Percentiles rank a stretch among this genome's conserved stretches.
Evolutionary conservation across 2,329 filamentous ascomycete genomes (phyloP).

Genomic region (Metarhizium robertsii): DNA sequence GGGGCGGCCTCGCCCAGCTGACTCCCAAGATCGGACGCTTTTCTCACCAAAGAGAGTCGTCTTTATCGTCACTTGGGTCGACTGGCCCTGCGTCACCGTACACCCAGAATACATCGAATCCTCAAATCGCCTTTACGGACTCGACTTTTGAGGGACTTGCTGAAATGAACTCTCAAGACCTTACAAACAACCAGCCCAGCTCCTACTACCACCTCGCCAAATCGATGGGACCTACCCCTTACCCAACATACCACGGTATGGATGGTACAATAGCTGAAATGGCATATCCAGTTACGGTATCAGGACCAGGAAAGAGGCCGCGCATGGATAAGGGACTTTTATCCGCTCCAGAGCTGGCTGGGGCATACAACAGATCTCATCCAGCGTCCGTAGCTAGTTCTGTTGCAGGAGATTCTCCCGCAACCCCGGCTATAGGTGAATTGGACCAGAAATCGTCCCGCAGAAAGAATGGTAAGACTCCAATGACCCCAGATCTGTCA

Average conservation of each 20-base stretch:
- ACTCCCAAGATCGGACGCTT: slow-evolving; percentile 29
- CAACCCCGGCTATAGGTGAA: slow-evolving; percentile 43
- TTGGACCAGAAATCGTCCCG: slow-evolving; percentile 37
- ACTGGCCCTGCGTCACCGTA: slow-evolving; percentile 52
- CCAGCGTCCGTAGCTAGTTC: slow-evolving; percentile 50
- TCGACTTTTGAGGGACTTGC: slow-evolving; percentile 35
- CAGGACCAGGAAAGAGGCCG: slow-evolving; percentile 25
- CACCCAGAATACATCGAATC: slow-evolving; percentile 44
- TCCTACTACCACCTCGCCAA: slow-evolving; percentile 41
- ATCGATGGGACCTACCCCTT: slow-evolving; percentile 25
- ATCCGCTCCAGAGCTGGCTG: slow-evolving; percentile 35
- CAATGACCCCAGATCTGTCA: background rate
- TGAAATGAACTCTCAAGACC: slow-evolving; percentile 26
- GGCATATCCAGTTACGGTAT: slow-evolving; percentile 30
- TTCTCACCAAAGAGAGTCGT: slow-evolving; percentile 50
- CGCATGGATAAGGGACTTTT: slow-evolving; percentile 33
- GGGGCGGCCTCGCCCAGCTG: slow-evolving; percentile 27
- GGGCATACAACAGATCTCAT: slow-evolving; percentile 33
- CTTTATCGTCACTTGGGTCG: slow-evolving; percentile 50
- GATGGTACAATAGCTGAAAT: slow-evolving; percentile 28
- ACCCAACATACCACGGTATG: slow-evolving; percentile 32
- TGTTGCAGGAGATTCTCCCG: slow-evolving; percentile 48
- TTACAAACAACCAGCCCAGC: slow-evolving; percentile 16
- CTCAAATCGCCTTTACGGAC: slow-evolving; percentile 47
- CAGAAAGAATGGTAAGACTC: slow-evolving; percentile 43